phyloP scores from a whole-genome alignment of 441 rosid species.

The Erodium trifolium region DNA sequence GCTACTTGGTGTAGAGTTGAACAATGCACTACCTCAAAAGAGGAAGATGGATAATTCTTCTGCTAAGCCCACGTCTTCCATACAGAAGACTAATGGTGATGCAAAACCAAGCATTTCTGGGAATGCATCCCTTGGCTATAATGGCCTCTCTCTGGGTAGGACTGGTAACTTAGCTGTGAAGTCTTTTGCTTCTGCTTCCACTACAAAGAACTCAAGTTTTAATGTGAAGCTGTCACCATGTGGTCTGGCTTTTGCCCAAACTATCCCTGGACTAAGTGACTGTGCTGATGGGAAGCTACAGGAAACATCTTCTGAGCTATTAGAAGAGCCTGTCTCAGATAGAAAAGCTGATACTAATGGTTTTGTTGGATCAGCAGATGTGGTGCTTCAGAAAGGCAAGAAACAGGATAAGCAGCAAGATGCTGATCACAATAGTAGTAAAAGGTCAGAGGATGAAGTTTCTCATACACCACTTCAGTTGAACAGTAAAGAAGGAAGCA shows the following conservation, averaged over 20 bases:
- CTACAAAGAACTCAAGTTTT: slow-evolving; percentile 1
- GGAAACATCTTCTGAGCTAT: slow-evolving; percentile 24
- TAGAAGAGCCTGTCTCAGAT: slow-evolving; percentile 19
- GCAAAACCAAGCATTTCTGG: slow-evolving; percentile 19
- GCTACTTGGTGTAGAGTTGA: background rate
- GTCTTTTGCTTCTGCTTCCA: slow-evolving; percentile 13
- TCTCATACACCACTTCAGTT: slow-evolving; percentile 19
- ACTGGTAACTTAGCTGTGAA: slow-evolving; percentile 20
- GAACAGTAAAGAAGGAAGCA: slow-evolving; percentile 27
- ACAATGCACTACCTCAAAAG: slow-evolving; percentile 29
- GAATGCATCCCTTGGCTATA: too few relatives aligned
- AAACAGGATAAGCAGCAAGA: slow-evolving; percentile 21
- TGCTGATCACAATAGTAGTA: slow-evolving; percentile 15
- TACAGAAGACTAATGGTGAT: slow-evolving; percentile 21
- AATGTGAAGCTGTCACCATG: background rate
- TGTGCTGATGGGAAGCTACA: slow-evolving; percentile 23
- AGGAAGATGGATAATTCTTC: slow-evolving; percentile 28
- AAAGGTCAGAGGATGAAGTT: slow-evolving; percentile 22
- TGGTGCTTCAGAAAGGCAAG: slow-evolving; percentile 17
- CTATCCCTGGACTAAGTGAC: slow-evolving; percentile 16
- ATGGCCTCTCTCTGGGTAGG: too few relatives aligned
- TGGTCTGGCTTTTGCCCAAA: slow-evolving; percentile 10
- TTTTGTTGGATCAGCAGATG: slow-evolving; percentile 14
- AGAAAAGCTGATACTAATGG: slow-evolving; percentile 8
- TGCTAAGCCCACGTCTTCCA: slow-evolving; percentile 23